phyloP scores from a whole-genome alignment of 116 monocot species.

The Dioscorea cayenensis region DNA sequence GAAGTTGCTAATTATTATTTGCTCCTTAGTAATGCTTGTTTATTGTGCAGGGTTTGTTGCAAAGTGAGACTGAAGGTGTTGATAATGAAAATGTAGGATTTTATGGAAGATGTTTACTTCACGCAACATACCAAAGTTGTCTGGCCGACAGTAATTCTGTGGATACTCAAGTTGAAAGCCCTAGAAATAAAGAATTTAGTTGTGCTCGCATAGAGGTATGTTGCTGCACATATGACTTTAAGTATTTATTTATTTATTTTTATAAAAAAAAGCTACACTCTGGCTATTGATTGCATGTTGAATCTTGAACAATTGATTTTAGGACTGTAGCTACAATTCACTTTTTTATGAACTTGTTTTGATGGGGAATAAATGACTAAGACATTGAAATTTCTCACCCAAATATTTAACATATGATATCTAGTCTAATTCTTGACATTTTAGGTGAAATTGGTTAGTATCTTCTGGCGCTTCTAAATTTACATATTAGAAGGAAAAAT shows the following conservation, averaged over 20 bases:
- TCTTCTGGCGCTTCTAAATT: background rate
- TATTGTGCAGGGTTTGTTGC: slow-evolving; percentile 65
- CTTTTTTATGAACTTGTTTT: no score
- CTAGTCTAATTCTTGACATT: background rate
- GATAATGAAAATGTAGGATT: slow-evolving; percentile 88
- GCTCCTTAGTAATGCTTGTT: background rate
- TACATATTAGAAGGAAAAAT: background rate
- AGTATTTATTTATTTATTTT: background rate
- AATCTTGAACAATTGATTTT: no score
- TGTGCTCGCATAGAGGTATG: slow-evolving; percentile 83
- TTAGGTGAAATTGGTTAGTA: background rate
- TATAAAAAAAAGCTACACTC: background rate
- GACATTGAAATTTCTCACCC: no score
- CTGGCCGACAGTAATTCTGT: slow-evolving; percentile 18
- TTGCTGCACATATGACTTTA: background rate
- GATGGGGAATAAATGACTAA: no score
- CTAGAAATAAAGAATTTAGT: slow-evolving; percentile 35
- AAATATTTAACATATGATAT: no score
- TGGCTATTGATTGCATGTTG: no score
- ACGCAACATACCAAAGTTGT: slow-evolving; percentile 36
- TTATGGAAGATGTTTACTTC: slow-evolving; percentile 82
- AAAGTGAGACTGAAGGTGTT: slow-evolving; percentile 87
- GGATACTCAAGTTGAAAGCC: slow-evolving; percentile 26
- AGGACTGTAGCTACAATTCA: no score
- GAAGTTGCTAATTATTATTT: background rate